Evolutionary conservation across 2,329 filamentous ascomycete genomes (phyloP), one percentile per base, ranked within the genome.

Genomic region (Dactylonectria estremocensis): DNA sequence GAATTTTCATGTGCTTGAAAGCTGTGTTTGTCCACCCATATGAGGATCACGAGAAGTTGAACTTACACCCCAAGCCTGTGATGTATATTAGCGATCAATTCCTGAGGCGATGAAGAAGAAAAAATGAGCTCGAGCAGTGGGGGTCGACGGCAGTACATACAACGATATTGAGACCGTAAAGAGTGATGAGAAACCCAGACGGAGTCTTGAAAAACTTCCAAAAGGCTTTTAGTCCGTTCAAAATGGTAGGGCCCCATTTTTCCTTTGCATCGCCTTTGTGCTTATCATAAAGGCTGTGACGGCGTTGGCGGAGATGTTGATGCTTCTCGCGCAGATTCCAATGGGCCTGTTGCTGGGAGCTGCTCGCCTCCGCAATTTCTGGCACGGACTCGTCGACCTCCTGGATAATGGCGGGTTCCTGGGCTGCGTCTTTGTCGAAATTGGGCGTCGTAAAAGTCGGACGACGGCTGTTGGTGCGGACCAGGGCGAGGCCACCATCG

Each of bases 101-200:
- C 20, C 10, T 13, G 6, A 53, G 9, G 24, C 18, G 7, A 53
- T 10, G 5, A 10, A n/a, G 5, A 16, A 18, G n/a, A 5, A 4
- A 31, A 7, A 5, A 3, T 2, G 18, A 28, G 24, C 24, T 7
- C 4, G 4, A 28, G 24, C 7, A 28, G 24, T 5, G 24, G 7
- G 24, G 24, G 24, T 28, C 3, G 1, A 5, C 5, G 1, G 6
- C 24, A 16, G 7, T 37, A 71, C 74, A 11, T 66, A 77, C 76
- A 18, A 78, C 76, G 62, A 77, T 75, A 63, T 78, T 78, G 0
- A 78, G 57, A 43, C 71, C 71, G 61, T 77, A 78, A 5, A 78
- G 73, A 13, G 72, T 77, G 31, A 78, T 78, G 59, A 77, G 50
- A 46, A 78, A 77, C 1, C 76, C 76, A 1, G 74, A 69, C 1